Percentiles rank a stretch among this genome's conserved stretches.
Evolutionary conservation across 257 asterid species (phyloP).

Genomic region (Solanum microdontum): DNA sequence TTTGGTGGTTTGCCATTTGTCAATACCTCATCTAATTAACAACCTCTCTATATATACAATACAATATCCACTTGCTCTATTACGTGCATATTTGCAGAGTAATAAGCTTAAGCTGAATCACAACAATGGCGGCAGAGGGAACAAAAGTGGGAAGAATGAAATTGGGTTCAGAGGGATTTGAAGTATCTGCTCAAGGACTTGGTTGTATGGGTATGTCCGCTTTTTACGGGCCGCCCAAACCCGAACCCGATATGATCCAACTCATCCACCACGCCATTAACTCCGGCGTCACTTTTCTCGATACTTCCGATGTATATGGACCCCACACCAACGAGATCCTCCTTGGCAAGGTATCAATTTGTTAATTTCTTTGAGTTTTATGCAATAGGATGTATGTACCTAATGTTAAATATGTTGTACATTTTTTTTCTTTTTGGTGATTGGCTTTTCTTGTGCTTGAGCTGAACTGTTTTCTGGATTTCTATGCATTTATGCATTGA

Average conservation of each 20-base stretch:
- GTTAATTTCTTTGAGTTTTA: not conserved
- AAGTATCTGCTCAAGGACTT: slow-evolving; percentile 28
- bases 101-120: not conserved
- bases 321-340: slow-evolving; percentile 36
- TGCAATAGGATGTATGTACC: not conserved
- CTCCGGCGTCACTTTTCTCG: slow-evolving; percentile 27
- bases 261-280: slow-evolving; percentile 29
- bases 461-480: too few relatives aligned
- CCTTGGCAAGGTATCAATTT: slow-evolving; percentile 17
- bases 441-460: too few relatives aligned
- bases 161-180: slow-evolving; percentile 27
- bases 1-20: not conserved
- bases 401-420: not conserved
- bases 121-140: slow-evolving; percentile 3
- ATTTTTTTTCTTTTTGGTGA: too few relatives aligned
- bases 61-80: not conserved
- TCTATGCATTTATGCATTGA: not conserved
- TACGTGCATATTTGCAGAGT: not conserved
- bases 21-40: not conserved
- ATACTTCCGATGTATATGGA: slow-evolving; percentile 32
- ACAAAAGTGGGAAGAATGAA: slow-evolving; percentile 15
- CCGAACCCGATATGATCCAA: slow-evolving; percentile 31
- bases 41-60: not conserved
- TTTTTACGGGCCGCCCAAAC: slow-evolving; percentile 33
- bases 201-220: slow-evolving; percentile 44